Base-by-base conservation (phyloP, 805 yeast species). In the Candida adriatica region DNA sequence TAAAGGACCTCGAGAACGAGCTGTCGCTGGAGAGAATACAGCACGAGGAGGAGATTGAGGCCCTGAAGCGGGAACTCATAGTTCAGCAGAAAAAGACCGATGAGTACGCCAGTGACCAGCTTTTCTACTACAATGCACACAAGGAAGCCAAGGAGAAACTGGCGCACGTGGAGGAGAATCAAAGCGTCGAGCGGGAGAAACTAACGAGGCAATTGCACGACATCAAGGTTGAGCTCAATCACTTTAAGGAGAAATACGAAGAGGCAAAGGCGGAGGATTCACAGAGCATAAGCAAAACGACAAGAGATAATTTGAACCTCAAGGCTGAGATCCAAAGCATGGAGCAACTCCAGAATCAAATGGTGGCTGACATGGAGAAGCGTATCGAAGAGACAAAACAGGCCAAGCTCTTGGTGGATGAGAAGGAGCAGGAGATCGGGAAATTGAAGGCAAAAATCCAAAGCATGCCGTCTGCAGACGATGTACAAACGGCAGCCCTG, bases 1-100 rank as follows among this genome's bases (percentile, higher is more conserved):
- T 61, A 22, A 53, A 53, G 9, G 54, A 61, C 6, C 35, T 62
- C 20, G 58, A 59, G 32, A 58, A 58, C 34, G 66, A 67, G 27
- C 49, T 62, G 24, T 66, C 66, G 13, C 36, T 55, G 24, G 58
- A 50, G 11, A 49, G 49, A 17, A 27, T 65, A 1, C 46, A 51
- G 5, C 48, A 46, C 25, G 66, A 64, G 27, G 42, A 49, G 5
- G 38, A 42, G 4, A 26, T 51, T 3, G 51, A 56, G 8, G 48
- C 50, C 11, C 35, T 62, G n/a, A 46, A 52, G 34, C 37, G 45
- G 22, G 40, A 49, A 26, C 29, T 61, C 35, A 21, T 35, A 5
- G 38, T 38, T 5, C 38, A 39, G 16, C 46, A 39, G 21, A 24
- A 19, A 16, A 33, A 43, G 27, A 38, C 37, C 18, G 42, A 49